phyloP scores from a whole-genome alignment of 2,329 filamentous ascomycete genomes.

The Phoma sp. region DNA sequence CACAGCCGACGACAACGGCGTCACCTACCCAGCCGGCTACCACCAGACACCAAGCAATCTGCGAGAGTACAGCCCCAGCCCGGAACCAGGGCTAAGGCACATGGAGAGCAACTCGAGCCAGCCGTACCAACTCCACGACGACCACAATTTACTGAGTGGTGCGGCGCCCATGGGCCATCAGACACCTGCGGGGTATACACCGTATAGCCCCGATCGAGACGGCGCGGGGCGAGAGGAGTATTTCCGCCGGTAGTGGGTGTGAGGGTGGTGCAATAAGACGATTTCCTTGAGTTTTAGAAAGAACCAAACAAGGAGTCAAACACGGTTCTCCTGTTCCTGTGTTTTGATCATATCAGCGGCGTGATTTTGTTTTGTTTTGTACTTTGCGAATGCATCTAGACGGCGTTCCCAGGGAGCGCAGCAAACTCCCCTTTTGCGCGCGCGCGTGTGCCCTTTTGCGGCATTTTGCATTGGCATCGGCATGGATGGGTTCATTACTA shows the following conservation, averaged over 20 bases:
- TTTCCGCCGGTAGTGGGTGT: conserved; percentile 17
- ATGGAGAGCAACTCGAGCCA: conserved; percentile 30
- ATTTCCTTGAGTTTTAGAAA: neutral
- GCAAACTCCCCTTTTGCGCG: too few relatives aligned
- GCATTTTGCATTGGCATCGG: too few relatives aligned
- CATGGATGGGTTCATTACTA: too few relatives aligned
- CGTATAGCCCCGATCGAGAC: conserved; percentile 37
- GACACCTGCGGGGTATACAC: conserved; percentile 26
- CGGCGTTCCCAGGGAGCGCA: too few relatives aligned
- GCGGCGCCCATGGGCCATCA: conserved; percentile 47
- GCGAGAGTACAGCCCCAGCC: conserved; percentile 52
- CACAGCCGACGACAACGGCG: conserved; percentile 43
- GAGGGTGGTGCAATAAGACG: neutral
- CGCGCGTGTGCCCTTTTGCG: too few relatives aligned
- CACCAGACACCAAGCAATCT: conserved; percentile 53
- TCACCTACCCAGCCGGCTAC: conserved; percentile 56
- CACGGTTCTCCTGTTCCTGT: too few relatives aligned
- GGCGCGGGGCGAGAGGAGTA: conserved; percentile 31
- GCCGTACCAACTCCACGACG: conserved; percentile 34
- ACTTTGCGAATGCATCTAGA: too few relatives aligned
- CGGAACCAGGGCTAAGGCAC: conserved; percentile 30
- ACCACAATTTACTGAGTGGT: conserved; percentile 31
- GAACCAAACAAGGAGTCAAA: neutral
- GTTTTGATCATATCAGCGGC: too few relatives aligned
- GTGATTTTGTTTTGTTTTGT: too few relatives aligned